Percentiles rank a stretch among this genome's conserved stretches.
phyloP scores from a whole-genome alignment of 106 monocot genomes.

The Dioscorea zingiberensis region DNA sequence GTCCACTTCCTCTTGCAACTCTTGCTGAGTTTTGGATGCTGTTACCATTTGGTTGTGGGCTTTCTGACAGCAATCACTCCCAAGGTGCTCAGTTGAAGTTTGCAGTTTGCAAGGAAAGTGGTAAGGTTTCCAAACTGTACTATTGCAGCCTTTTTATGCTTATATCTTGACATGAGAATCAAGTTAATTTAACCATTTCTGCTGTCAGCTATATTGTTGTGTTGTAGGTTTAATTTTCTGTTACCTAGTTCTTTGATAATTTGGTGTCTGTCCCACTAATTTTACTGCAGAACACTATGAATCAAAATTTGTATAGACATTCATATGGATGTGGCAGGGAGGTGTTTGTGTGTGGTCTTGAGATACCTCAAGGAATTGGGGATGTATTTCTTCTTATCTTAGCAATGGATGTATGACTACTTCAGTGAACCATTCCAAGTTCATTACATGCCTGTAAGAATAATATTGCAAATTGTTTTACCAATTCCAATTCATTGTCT shows the following conservation, averaged over 20 bases:
- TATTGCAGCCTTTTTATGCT: background rate
- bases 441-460: background rate
- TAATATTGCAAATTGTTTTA: background rate
- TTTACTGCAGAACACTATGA: constrained; percentile 1
- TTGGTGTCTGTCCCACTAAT: background rate
- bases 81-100: background rate
- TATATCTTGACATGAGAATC: background rate
- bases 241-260: background rate
- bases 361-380: background rate
- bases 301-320: constrained; percentile 5
- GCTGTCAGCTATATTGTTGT: background rate
- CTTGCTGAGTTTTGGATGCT: background rate
- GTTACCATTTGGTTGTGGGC: background rate
- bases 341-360: background rate
- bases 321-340: constrained; percentile 4
- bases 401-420: background rate
- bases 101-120: constrained; percentile 5
- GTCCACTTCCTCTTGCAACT: constrained; percentile 2
- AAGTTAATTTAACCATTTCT: background rate
- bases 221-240: constrained; percentile 1
- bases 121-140: constrained; percentile 1
- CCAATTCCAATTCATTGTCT: background rate
- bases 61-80: background rate
- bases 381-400: background rate
- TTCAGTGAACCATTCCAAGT: no score